phyloP scores from a whole-genome alignment of 208 protist genomes.

The Blechomonas ayalai region DNA sequence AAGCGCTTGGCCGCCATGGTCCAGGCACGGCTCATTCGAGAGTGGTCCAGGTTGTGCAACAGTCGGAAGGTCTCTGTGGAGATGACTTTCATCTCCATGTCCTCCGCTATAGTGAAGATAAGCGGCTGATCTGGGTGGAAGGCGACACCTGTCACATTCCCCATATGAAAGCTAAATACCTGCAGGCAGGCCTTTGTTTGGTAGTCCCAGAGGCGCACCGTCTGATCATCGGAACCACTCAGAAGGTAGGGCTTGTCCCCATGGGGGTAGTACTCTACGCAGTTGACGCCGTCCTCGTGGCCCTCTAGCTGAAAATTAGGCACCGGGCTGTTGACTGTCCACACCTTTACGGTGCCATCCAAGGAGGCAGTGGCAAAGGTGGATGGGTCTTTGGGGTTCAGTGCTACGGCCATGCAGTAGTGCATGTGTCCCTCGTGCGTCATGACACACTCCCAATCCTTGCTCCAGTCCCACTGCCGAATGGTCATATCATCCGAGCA shows the following conservation, averaged over 20 bases:
- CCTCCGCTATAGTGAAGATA: conserved; percentile 95
- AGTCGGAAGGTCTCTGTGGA: conserved; percentile 94
- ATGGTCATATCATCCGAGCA: conserved; percentile 98
- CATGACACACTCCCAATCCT: conserved; percentile 88
- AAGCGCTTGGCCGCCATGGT: conserved; percentile 69
- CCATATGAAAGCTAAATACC: conserved; percentile 94
- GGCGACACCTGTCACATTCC: conserved; percentile 93
- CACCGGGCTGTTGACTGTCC: conserved; percentile 84
- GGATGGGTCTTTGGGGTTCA: conserved; percentile 98
- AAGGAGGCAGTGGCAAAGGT: conserved; percentile 97
- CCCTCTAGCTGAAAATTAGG: conserved; percentile 97
- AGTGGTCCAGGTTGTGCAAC: conserved; percentile 93
- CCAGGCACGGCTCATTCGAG: conserved; percentile 93
- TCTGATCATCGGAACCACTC: conserved; percentile 94
- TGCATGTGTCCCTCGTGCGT: conserved; percentile 97
- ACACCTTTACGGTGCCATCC: conserved; percentile 96
- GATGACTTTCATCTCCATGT: conserved; percentile 92
- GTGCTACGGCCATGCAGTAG: conserved; percentile 97
- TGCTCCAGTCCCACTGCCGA: conserved; percentile 98
- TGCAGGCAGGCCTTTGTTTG: conserved; percentile 96
- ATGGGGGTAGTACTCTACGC: conserved; percentile 96
- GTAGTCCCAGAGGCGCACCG: conserved; percentile 98
- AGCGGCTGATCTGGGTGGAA: conserved; percentile 98
- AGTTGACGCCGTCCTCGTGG: conserved; percentile 99
- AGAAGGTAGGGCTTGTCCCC: conserved; percentile 98